Percentiles rank a stretch among this genome's conserved stretches.
These are phyloP conservation scores for Clavispora vitiphila DNA, from an alignment of 805 yeast species.

Conservation along the genomic window DNA sequence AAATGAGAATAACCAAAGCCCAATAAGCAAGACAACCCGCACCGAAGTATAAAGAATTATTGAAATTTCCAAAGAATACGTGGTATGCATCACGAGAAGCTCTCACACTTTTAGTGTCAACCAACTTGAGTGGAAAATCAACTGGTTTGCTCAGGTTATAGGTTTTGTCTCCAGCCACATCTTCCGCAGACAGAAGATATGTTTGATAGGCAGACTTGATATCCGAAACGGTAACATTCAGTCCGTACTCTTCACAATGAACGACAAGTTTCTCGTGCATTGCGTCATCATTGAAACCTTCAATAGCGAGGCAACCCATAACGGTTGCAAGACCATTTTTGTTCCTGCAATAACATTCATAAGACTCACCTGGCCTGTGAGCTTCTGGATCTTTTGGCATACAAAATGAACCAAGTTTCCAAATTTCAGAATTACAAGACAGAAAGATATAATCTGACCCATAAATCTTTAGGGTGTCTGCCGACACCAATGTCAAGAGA, in stretches of 20 bases:
- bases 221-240: background rate
- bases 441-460: background rate
- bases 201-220: background rate
- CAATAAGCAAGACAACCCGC: constrained; percentile 9
- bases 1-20: constrained; percentile 9
- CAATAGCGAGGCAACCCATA: constrained; percentile 3
- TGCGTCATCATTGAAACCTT: background rate
- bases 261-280: background rate
- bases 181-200: background rate
- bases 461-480: background rate
- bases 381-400: background rate
- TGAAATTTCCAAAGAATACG: constrained; percentile 7
- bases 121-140: constrained; percentile 7
- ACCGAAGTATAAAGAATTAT: constrained; percentile 5
- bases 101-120: constrained; percentile 3
- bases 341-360: constrained; percentile 4
- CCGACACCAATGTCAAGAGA: background rate
- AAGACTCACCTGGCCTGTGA: background rate
- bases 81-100: constrained; percentile 3
- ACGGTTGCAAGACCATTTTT: constrained; percentile 5
- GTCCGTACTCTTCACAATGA: background rate
- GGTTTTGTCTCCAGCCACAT: background rate
- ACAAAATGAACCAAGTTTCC: background rate
- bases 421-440: background rate
- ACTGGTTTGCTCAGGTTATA: background rate